Conservation (phyloP, 345 rosid species). For the Citrus reticulata region DNA sequence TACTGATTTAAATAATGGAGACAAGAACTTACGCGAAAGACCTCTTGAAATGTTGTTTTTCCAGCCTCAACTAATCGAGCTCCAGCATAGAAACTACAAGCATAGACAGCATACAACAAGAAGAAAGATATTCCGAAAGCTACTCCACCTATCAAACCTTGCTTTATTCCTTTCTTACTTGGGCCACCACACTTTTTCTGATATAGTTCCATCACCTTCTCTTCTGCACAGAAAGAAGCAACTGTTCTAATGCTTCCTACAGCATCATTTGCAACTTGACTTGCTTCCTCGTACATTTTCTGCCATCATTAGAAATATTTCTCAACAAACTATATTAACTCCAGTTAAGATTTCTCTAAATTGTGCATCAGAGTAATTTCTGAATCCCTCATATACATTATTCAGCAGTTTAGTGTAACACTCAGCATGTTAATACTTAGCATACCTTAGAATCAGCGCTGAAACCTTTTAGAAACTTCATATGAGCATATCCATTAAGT, state of each 20-base stretch:
- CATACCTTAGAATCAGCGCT: slow-evolving; percentile 73
- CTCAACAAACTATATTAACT: not conserved
- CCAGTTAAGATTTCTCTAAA: no score
- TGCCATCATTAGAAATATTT: slow-evolving; percentile 22
- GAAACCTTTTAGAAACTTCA: slow-evolving; percentile 67
- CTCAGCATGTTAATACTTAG: no score
- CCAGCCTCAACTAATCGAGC: slow-evolving; percentile 59
- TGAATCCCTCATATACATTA: no score
- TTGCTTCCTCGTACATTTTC: slow-evolving; percentile 75
- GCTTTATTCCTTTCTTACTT: slow-evolving; percentile 51
- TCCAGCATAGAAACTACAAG: slow-evolving; percentile 65
- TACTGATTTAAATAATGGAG: not conserved
- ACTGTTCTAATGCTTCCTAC: slow-evolving; percentile 83
- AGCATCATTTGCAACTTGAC: slow-evolving; percentile 89
- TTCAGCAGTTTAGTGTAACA: not conserved
- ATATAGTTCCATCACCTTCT: slow-evolving; percentile 65
- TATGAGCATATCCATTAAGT: slow-evolving; percentile 45
- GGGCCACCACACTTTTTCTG: slow-evolving; percentile 66
- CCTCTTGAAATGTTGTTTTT: slow-evolving; percentile 44
- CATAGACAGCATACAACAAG: slow-evolving; percentile 45
- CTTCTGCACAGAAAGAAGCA: slow-evolving; percentile 81
- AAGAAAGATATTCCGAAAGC: slow-evolving; percentile 65
- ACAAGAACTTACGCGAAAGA: slow-evolving; percentile 46
- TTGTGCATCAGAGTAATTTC: no score
- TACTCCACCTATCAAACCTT: slow-evolving; percentile 59